Percentiles rank a stretch among this genome's conserved stretches.
Evolutionary conservation across 2,329 filamentous ascomycete genomes (phyloP).

Genomic region (Calonectria ilicicola): DNA sequence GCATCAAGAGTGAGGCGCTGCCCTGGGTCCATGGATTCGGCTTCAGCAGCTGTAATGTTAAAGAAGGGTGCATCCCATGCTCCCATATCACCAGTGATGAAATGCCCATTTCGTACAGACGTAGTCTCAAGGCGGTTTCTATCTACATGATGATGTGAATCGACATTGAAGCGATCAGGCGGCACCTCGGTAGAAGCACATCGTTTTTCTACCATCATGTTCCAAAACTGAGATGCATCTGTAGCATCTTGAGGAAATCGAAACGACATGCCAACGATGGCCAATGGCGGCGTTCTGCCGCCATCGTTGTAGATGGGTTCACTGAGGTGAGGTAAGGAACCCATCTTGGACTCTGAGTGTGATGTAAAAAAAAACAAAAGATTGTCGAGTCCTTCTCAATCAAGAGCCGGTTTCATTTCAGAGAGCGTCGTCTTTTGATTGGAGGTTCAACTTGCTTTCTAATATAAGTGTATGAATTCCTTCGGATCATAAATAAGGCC

Average conservation of each 20-base stretch:
- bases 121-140: background rate
- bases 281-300: background rate
- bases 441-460: background rate
- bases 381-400: background rate
- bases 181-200: constrained; percentile 1
- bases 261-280: constrained; percentile 1
- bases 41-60: background rate
- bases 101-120: background rate
- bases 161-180: background rate
- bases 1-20: constrained; percentile 50
- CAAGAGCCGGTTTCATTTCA: background rate
- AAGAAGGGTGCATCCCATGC: constrained; percentile 4
- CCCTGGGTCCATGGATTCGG: constrained; percentile 49
- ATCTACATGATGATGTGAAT: background rate
- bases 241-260: background rate
- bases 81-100: background rate
- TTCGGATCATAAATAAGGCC: background rate
- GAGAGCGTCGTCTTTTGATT: background rate
- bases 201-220: background rate
- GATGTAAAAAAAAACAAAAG: background rate
- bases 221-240: background rate
- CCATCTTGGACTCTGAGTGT: background rate
- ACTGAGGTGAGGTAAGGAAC: background rate
- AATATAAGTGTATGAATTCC: background rate
- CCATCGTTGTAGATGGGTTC: background rate